Percentiles rank a stretch among this genome's conserved stretches.
These are phyloP conservation scores for Teratosphaeria gauchensis DNA, from an alignment of 2,329 filamentous ascomycete species.

Conservation along the genomic window DNA sequence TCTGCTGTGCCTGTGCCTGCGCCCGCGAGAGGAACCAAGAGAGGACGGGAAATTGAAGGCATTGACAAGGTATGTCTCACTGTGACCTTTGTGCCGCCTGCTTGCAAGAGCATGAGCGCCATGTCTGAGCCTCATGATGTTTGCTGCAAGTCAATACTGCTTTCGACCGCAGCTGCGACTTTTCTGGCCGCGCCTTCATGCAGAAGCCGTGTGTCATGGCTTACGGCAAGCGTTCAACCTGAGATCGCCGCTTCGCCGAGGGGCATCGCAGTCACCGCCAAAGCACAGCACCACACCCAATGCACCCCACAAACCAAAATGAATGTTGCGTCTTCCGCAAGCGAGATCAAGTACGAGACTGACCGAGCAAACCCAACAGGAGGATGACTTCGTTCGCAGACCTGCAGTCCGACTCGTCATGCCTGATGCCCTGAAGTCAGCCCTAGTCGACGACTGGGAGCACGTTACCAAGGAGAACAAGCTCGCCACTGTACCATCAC, in stretches of 20 bases:
- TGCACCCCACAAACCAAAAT: neutral
- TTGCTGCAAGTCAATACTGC: neutral
- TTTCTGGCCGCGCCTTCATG: neutral
- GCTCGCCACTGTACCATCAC: conserved; percentile 73
- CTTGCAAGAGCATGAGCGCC: neutral
- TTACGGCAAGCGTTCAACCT: neutral
- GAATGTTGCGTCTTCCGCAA: neutral
- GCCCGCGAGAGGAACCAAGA: conserved; percentile 57
- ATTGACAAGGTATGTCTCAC: conserved; percentile 58
- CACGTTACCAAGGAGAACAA: conserved; percentile 93
- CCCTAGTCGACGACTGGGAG: conserved; percentile 97
- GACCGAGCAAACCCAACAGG: conserved; percentile 43
- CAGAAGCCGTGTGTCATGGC: neutral
- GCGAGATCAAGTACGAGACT: neutral
- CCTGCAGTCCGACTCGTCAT: conserved; percentile 80
- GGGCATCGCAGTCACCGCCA: neutral
- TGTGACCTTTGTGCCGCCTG: neutral
- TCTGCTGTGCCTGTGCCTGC: conserved; percentile 46
- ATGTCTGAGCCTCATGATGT: neutral
- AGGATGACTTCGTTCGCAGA: conserved; percentile 74
- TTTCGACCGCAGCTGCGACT: neutral
- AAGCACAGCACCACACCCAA: neutral
- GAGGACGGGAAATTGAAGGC: conserved; percentile 65
- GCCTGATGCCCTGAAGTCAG: conserved; percentile 80
- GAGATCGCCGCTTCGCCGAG: neutral